Evolutionary conservation across 345 rosid species (phyloP).

Genomic region (Viola odorata): DNA sequence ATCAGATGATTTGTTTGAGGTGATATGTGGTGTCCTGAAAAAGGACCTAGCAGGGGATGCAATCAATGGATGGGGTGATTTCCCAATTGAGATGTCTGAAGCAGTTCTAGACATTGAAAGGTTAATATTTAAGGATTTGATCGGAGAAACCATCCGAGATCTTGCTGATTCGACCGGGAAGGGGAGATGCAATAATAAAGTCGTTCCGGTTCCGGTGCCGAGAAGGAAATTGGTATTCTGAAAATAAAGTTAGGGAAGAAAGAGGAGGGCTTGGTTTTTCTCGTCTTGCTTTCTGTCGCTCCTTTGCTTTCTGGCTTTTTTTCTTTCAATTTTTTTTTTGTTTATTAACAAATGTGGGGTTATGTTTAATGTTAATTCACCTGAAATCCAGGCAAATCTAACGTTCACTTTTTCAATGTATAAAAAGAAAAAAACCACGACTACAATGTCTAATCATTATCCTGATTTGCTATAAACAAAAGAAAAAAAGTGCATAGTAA

Average conservation of each 20-base stretch:
- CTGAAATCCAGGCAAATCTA: conserved; percentile 33
- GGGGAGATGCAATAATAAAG: conserved; percentile 16
- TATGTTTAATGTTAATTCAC: conserved; percentile 17
- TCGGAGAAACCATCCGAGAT: conserved; percentile 70
- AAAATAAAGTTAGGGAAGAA: conserved; percentile 19
- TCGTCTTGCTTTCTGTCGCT: not conserved
- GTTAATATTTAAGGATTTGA: conserved; percentile 72
- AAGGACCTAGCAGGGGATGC: conserved; percentile 72
- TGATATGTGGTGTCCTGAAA: conserved; percentile 58
- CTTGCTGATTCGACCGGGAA: conserved; percentile 39
- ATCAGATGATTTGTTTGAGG: conserved; percentile 49
- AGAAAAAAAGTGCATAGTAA: not conserved
- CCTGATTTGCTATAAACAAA: not conserved
- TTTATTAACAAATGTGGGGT: conserved; percentile 12
- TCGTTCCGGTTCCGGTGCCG: conserved; percentile 8
- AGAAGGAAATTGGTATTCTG: conserved; percentile 73
- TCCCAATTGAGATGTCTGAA: conserved; percentile 65
- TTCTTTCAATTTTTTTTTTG: not conserved
- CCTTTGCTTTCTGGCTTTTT: conserved; percentile 1
- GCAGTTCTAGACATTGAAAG: conserved; percentile 71
- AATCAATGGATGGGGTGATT: conserved; percentile 50
- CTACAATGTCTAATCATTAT: conserved; percentile 12
- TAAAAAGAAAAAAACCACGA: conserved; percentile 13
- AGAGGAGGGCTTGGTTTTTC: not conserved
- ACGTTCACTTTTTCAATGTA: conserved; percentile 22